A percentile compares a stretch with the other conserved stretches of the same genome.
Conservation (phyloP, 768 basidiomycete species). For the Trametes gibbosa region DNA sequence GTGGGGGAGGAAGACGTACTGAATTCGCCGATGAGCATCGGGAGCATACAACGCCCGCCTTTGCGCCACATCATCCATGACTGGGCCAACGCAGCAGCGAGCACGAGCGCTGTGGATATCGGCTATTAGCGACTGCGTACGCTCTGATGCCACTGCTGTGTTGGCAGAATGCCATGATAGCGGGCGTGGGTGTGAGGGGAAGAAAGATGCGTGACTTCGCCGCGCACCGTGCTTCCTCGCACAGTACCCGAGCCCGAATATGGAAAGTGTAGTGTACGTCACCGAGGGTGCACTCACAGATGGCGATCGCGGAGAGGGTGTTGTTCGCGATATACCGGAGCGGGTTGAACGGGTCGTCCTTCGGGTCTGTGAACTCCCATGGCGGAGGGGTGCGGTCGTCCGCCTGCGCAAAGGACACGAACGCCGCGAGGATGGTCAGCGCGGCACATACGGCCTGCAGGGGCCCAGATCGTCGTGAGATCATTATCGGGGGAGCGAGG, state of each 20-base stretch:
- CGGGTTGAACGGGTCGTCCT: conserved; percentile 51
- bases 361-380: conserved; percentile 39
- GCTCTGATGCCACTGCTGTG: too few relatives aligned
- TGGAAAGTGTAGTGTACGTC: too few relatives aligned
- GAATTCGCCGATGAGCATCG: conserved; percentile 60
- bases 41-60: conserved; percentile 57
- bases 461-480: too few relatives aligned
- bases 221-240: not conserved
- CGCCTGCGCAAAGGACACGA: conserved; percentile 5
- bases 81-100: conserved; percentile 41
- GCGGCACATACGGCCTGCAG: not conserved
- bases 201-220: too few relatives aligned
- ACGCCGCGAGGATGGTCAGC: not conserved
- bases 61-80: conserved; percentile 41
- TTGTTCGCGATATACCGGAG: conserved; percentile 57
- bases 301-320: conserved; percentile 47
- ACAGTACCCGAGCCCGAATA: not conserved
- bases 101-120: conserved; percentile 18
- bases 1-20: conserved; percentile 35
- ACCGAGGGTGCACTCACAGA: conserved; percentile 33
- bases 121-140: not conserved
- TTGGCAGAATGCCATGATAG: not conserved
- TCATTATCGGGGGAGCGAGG: too few relatives aligned
- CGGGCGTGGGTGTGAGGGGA: not conserved
- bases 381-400: conserved; percentile 38